Conservation (phyloP, 306 rosid species). For the Dryas octopetala region DNA sequence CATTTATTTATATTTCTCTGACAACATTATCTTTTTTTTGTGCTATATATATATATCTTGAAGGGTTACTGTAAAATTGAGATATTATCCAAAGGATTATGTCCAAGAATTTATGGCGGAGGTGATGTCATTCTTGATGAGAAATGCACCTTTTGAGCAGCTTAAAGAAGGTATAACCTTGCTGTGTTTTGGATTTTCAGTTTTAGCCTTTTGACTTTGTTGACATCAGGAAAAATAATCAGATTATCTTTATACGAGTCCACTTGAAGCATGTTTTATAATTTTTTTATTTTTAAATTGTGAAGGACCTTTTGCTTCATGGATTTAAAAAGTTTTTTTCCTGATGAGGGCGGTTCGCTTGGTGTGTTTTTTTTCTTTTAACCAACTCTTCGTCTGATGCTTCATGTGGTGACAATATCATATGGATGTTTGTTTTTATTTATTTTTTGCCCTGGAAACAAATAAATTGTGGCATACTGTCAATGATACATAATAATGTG, state of each 20-base stretch:
- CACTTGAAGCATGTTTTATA: background rate
- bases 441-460: background rate
- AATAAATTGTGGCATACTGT: background rate
- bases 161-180: conserved; percentile 63
- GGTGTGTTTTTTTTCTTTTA: background rate
- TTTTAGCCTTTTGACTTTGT: background rate
- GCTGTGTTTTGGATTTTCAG: conserved; percentile 1
- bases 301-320: background rate
- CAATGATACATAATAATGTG: background rate
- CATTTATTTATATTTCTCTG: background rate
- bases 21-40: background rate
- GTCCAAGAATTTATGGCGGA: conserved; percentile 85
- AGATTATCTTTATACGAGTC: background rate
- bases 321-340: background rate
- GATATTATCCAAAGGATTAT: conserved; percentile 76
- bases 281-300: background rate
- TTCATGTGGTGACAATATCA: background rate
- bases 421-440: background rate
- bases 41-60: conserved; percentile 19
- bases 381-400: background rate
- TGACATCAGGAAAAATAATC: background rate
- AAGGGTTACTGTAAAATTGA: conserved; percentile 69
- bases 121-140: conserved; percentile 68
- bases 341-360: too few relatives aligned
- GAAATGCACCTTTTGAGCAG: conserved; percentile 76